A percentile compares a stretch with the other conserved stretches of the same genome.
Evolutionary conservation across 1,284 basidiomycete genomes (phyloP).

Genomic region (Mycena citricolor): DNA sequence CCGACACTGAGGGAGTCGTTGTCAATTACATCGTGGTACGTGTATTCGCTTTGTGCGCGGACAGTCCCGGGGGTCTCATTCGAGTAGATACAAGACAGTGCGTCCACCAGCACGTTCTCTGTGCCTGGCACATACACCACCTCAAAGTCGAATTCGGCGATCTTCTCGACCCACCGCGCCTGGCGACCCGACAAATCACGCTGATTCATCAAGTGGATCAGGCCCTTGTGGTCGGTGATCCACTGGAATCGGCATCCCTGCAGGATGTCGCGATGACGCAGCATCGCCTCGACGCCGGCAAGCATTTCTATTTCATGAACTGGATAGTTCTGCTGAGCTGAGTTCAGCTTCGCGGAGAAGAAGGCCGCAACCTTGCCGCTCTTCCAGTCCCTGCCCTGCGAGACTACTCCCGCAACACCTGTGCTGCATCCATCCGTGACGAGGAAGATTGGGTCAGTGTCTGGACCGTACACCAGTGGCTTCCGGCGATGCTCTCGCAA

Average conservation of each 20-base stretch:
- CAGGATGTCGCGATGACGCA: conserved; percentile 25
- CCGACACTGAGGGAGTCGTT: conserved; percentile 4
- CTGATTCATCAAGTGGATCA: conserved; percentile 29
- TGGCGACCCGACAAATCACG: conserved; percentile 29
- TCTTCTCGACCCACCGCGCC: conserved; percentile 33
- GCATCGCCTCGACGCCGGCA: conserved; percentile 27
- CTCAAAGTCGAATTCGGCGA: conserved; percentile 19
- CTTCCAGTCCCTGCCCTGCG: not conserved
- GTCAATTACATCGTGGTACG: conserved; percentile 11
- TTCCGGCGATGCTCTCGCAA: not conserved
- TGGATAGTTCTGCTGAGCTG: conserved; percentile 34
- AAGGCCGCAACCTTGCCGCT: conserved; percentile 23
- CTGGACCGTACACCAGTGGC: not conserved
- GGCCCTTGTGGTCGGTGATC: conserved; percentile 32
- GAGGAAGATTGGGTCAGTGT: not conserved
- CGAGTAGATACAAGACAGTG: conserved; percentile 23
- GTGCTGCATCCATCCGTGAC: conserved; percentile 2
- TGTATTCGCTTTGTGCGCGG: conserved; percentile 21
- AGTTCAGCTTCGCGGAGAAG: conserved; percentile 30
- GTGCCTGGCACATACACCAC: conserved; percentile 21
- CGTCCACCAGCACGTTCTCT: conserved; percentile 25
- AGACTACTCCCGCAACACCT: not conserved
- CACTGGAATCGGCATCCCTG: conserved; percentile 27
- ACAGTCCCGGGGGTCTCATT: conserved; percentile 27
- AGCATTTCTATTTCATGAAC: conserved; percentile 32